phyloP scores from a whole-genome alignment of 2,329 filamentous ascomycete species.

The Pochonia chlamydosporia region DNA sequence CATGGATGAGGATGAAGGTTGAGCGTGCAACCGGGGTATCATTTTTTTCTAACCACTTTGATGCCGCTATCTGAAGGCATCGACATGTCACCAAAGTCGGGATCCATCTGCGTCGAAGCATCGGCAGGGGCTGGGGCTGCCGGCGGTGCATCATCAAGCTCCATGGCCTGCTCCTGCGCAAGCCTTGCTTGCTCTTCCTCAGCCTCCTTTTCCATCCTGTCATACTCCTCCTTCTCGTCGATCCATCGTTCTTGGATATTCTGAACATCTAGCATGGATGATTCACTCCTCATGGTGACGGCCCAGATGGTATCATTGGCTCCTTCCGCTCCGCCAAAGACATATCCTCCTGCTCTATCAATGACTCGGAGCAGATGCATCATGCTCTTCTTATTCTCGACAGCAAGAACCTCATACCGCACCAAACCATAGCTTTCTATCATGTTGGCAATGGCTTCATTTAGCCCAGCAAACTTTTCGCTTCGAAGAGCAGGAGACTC shows the following conservation, averaged over 20 bases:
- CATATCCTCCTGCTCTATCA: conserved; percentile 87
- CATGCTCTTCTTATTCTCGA: conserved; percentile 97
- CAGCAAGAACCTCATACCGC: conserved; percentile 85
- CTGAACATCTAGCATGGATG: conserved; percentile 69
- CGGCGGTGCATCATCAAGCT: conserved; percentile 25
- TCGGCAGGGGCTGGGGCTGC: conserved; percentile 14
- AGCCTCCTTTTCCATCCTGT: conserved; percentile 68
- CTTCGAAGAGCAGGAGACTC: conserved; percentile 67
- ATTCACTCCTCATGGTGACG: conserved; percentile 78
- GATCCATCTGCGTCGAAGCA: conserved; percentile 27
- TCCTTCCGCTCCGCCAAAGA: conserved; percentile 84
- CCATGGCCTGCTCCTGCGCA: conserved; percentile 31
- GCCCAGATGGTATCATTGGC: conserved; percentile 98
- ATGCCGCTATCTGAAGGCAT: conserved; percentile 58
- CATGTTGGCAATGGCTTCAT: conserved; percentile 78
- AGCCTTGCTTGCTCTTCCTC: conserved; percentile 67
- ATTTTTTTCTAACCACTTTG: conserved; percentile 64
- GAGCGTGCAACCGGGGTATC: conserved; percentile 32
- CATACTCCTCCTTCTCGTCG: conserved; percentile 81
- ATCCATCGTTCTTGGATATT: conserved; percentile 97
- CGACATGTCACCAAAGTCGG: conserved; percentile 46
- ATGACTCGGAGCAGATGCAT: conserved; percentile 84
- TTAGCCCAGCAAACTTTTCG: conserved; percentile 76
- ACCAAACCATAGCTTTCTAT: conserved; percentile 89
- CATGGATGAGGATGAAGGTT: conserved; percentile 36